Percentiles rank a stretch among this genome's conserved stretches.
Evolutionary conservation across 2,329 filamentous ascomycete species (phyloP).

Genomic region (Fusarium sp.): DNA sequence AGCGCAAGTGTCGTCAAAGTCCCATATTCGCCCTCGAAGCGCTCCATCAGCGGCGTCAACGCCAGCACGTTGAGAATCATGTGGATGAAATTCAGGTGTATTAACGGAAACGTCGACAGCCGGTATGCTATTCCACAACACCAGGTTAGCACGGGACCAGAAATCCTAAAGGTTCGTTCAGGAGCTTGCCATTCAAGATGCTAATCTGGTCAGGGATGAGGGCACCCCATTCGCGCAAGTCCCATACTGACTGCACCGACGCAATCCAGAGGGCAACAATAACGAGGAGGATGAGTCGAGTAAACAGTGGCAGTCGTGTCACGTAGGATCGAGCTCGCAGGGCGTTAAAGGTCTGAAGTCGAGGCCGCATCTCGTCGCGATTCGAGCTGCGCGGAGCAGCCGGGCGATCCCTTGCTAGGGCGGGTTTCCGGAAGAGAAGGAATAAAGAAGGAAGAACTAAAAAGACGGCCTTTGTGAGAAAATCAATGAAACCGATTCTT

Average conservation of each 20-base stretch:
- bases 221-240: slow-evolving; percentile 82
- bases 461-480: neutral
- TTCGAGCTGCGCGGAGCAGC: slow-evolving; percentile 44
- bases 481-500: slow-evolving; percentile 5
- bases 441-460: neutral
- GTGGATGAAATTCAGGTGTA: slow-evolving; percentile 88
- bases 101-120: slow-evolving; percentile 91
- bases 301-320: slow-evolving; percentile 89
- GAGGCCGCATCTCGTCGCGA: slow-evolving; percentile 51
- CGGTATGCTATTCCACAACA: slow-evolving; percentile 79
- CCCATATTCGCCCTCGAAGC: slow-evolving; percentile 94
- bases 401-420: slow-evolving; percentile 37
- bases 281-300: slow-evolving; percentile 76
- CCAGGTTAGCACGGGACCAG: slow-evolving; percentile 17
- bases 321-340: slow-evolving; percentile 85
- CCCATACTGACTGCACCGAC: slow-evolving; percentile 79
- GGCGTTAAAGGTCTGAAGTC: slow-evolving; percentile 72
- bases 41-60: slow-evolving; percentile 88
- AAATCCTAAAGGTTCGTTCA: neutral
- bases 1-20: slow-evolving; percentile 89
- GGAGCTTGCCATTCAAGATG: slow-evolving; percentile 74
- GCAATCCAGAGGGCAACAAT: slow-evolving; percentile 77
- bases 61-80: slow-evolving; percentile 84
- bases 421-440: slow-evolving; percentile 1
- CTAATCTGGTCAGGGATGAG: slow-evolving; percentile 84